These are phyloP conservation scores for Paracoccidioides brasiliensis DNA, from an alignment of 2,329 filamentous ascomycete species.

Conservation along the genomic window DNA sequence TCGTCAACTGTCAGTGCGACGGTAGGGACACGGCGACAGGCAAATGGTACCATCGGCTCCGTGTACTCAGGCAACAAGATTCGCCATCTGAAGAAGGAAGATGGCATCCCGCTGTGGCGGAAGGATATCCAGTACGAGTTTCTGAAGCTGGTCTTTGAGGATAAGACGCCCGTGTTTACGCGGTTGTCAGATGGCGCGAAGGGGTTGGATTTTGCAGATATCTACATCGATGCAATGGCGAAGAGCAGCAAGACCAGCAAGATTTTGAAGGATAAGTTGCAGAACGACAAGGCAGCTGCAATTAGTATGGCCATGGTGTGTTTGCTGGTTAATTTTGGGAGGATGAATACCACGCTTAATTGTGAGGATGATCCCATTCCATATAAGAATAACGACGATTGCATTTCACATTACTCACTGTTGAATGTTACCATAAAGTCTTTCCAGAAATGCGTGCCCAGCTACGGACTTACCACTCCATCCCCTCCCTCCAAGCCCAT, in stretches of 20 bases:
- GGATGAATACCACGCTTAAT: conserved; percentile 98
- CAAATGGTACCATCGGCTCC: conserved; percentile 52
- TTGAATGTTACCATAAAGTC: conserved; percentile 42
- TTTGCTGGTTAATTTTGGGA: conserved; percentile 85
- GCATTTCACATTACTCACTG: neutral
- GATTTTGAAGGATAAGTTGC: conserved; percentile 88
- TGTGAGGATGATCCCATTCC: conserved; percentile 44
- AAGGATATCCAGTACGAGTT: conserved; percentile 57
- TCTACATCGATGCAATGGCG: conserved; percentile 98
- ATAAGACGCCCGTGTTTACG: conserved; percentile 60
- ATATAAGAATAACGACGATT: neutral
- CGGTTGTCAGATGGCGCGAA: conserved; percentile 76
- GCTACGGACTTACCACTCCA: conserved; percentile 92
- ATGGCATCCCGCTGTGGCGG: conserved; percentile 53
- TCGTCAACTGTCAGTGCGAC: conserved; percentile 27
- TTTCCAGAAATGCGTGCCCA: conserved; percentile 99
- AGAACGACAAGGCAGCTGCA: conserved; percentile 80
- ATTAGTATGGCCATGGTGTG: conserved; percentile 99
- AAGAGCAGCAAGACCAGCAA: conserved; percentile 98
- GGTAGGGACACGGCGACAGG: conserved; percentile 45
- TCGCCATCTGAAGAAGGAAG: conserved; percentile 53
- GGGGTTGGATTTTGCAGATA: conserved; percentile 69
- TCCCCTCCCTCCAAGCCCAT: conserved; percentile 86
- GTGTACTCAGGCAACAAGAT: conserved; percentile 58
- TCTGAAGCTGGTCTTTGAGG: conserved; percentile 49